phyloP scores from a whole-genome alignment of 108 stramenopile species.

The Schizochytrium sp. region DNA sequence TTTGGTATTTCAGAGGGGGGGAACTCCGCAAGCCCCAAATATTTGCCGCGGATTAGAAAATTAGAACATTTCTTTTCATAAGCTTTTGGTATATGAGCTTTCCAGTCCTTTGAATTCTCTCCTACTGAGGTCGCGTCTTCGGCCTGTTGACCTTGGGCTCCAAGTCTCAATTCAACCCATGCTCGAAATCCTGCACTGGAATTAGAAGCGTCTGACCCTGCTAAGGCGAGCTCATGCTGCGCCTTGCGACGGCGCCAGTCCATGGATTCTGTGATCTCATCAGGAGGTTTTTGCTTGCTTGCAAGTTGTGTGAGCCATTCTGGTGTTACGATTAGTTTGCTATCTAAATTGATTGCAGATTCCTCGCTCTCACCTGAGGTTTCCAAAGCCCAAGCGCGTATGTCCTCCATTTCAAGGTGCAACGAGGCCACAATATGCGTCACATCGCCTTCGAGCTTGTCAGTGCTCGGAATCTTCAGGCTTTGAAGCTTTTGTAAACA shows the following conservation, averaged over 20 bases:
- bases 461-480: not conserved
- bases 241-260: conserved; percentile 30
- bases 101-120: no score
- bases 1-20: not conserved
- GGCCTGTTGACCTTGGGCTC: no score
- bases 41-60: conserved; percentile 17
- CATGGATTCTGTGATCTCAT: not conserved
- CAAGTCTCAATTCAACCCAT: not conserved
- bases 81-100: not conserved
- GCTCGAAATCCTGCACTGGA: not conserved
- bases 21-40: conserved; percentile 5
- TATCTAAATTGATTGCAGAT: no score
- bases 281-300: no score
- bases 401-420: no score
- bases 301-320: no score
- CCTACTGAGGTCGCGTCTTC: no score
- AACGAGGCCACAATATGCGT: no score
- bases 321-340: no score
- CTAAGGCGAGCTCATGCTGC: not conserved
- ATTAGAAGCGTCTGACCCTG: not conserved
- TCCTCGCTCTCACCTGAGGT: no score
- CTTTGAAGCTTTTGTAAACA: not conserved
- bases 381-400: no score
- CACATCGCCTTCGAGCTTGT: no score
- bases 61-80: not conserved